These are phyloP conservation scores for Plantago rigida DNA, from an alignment of 305 asterid species.

Conservation along the genomic window DNA sequence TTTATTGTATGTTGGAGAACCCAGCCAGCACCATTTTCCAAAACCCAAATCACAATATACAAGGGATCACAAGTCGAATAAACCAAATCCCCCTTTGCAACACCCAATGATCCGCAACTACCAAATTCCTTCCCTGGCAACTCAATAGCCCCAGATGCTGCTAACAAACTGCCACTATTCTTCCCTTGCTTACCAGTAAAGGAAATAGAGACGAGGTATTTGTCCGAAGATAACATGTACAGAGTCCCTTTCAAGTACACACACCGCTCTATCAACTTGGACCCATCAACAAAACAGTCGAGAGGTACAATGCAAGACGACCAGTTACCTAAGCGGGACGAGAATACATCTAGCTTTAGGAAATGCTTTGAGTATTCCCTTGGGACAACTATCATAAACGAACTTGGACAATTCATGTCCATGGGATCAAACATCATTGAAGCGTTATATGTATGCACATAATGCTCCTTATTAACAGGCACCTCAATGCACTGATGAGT, in stretches of 20 bases:
- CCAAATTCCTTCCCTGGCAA: conserved; percentile 8
- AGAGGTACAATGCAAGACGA: not conserved
- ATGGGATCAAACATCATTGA: conserved; percentile 1
- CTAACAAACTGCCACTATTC: not conserved
- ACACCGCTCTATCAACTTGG: not conserved
- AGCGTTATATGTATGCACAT: not conserved
- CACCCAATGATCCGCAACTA: not conserved
- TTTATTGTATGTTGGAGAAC: no score
- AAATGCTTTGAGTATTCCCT: not conserved
- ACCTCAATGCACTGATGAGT: conserved; percentile 9
- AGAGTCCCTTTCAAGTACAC: conserved; percentile 2
- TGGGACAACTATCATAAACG: conserved; percentile 5
- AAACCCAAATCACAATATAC: no score
- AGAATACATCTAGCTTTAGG: not conserved
- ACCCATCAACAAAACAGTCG: conserved; percentile 5
- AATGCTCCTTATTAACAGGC: conserved; percentile 2
- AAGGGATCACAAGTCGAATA: no score
- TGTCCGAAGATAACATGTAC: not conserved
- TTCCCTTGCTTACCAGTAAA: not conserved
- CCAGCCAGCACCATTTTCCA: no score
- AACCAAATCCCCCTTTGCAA: no score
- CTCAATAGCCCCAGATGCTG: not conserved
- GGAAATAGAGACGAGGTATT: not conserved
- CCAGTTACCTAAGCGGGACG: conserved; percentile 5
- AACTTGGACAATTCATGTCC: not conserved